Evolutionary conservation across 2,329 filamentous ascomycete genomes (phyloP), one percentile per base, ranked within the genome.

Genomic region (Claviceps paspali): DNA sequence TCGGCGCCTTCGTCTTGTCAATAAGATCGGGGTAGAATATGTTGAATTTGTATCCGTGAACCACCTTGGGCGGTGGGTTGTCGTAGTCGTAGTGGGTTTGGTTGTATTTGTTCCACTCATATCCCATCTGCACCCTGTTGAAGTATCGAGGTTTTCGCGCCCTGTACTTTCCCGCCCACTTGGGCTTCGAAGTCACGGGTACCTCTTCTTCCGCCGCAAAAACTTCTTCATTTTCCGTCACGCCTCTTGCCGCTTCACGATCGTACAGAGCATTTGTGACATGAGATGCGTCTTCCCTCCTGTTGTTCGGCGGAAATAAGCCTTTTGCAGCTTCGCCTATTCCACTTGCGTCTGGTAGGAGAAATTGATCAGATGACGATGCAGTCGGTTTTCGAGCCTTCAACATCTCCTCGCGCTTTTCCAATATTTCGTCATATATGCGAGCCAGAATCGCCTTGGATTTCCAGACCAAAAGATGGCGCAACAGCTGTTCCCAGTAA

Each of bases 101-200:
- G 53, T 98, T 98, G 70, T 98, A 98, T 61, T 98, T 98, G 67
- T 98, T 98, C 91, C 91, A 98, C 59, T 98, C 91, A 58, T 96
- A 98, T 37, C 91, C 91, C 83, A 95, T 95, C 59, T 94, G 87
- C 33, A 96, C 87, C 29, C 91, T 80, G 55, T 96, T 96, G 70
- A 98, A 98, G 62, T 95, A 96, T 42, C 82, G 76, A 10, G 91
- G 91, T 60, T 96, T 98, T 44, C 91, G 75, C 6, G 88, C 86
- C 28, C 81, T 75, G 57, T 93, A 82, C 59, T 88, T 86, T 53
- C 77, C 76, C 5, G 80, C 78, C 86, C 86, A 94, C 45, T 78
- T 73, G 4, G 84, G 79, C 46, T 76, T 76, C 3, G 70, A 63
- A n/a, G 45, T 42, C 12, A 45, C 45, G 23, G 69, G 63, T 19